Evolutionary conservation across 169 alveolate species (phyloP), one percentile per base, ranked within the genome.

Genomic region (Plasmodium gonderi): DNA sequence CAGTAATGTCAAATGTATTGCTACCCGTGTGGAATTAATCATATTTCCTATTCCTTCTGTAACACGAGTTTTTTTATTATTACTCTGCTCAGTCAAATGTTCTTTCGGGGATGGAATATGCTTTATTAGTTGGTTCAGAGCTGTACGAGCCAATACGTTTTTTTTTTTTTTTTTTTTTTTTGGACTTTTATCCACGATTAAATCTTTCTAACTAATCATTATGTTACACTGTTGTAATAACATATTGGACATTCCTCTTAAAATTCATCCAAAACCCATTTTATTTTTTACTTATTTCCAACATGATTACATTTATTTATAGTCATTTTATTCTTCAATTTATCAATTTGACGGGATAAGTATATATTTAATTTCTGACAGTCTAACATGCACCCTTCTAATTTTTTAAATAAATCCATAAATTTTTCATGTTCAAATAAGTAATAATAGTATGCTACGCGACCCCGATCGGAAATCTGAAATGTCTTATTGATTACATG

Each of bases 341-440:
- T 79, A 2, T 79, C 49, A 12, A 79, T 79, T 54, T 79, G 89
- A 38, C 23, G 44, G 31, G 89, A 29, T 26, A 79, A 51, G 23
- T 79, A 79, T 17, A 38, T 79, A 40, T 79, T 79, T 17, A 79
- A 14, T n/a, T 79, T 45, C 29, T 79, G 76, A 79, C 89, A 79
- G 23, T 42, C 76, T 23, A 49, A 11, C 76, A 79, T 79, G 26
- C 89, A 79, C 42, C 49, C 49, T 51, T 79, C 89, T 23, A 79
- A 79, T 23, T 79, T 79, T 47, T 49, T 79, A 23, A 79, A 79
- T n/a, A 79, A 51, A 7, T 79, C 76, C 51, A 79, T 29, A 79
- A 79, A 79, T 11, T 79, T 79, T 23, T 79, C 76, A 79, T 79
- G 72, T n/a, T 79, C 89, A 51, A 79, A 79, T 20, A 47, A 68